Base-by-base conservation (phyloP, 163 green algal genomes). In the Scenedesmus sp. region DNA sequence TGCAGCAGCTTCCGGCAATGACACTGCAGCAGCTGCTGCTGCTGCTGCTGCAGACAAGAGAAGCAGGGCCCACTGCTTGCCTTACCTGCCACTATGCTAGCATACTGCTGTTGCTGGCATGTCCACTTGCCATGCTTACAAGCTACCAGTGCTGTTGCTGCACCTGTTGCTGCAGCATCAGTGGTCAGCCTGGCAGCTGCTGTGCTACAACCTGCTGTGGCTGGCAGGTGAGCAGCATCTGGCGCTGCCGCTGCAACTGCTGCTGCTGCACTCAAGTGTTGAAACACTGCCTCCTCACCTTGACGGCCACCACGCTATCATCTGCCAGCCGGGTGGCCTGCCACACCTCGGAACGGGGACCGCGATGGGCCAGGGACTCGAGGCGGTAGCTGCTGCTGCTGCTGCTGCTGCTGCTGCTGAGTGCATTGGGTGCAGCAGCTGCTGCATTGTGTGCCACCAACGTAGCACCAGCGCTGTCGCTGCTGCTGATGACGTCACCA, bases 301-400 rank as follows among this genome's bases (percentile, higher is more conserved):
- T 87, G 33, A 70, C 3, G 26, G 53, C 56, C 16, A 87, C 82
- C 3, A 40, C 0, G 20, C n/a, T 76, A 20, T 35, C 51, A 51
- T 49, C 35, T 22, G 20, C 49, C 46, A 33, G 4, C 0, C 22
- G n/a, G 33, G 51, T 59, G 43, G 82, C 82, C 22, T 53, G 33
- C 82, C 82, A 87, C 20, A 87, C 82, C 37, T 61, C 43, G 40
- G 82, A 87, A 6, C 51, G n/a, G 24, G 82, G 82, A 0, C 82
- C 82, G 2, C 3, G 3, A 35, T 78, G 82, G 18, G 30, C 56
- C 33, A 53, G 33, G 0, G 82, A 46, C 35, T 53, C 46, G 16
- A 87, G 51, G 7, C 33, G 30, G 53, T 87, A 87, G 72, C 72
- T 81, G 72, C 35, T 46, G 72, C 72, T 46, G 20, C n/a, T 40